These are phyloP conservation scores for Sphaerulina vaccinii DNA, from an alignment of 2,329 filamentous ascomycete species.

Conservation along the genomic window DNA sequence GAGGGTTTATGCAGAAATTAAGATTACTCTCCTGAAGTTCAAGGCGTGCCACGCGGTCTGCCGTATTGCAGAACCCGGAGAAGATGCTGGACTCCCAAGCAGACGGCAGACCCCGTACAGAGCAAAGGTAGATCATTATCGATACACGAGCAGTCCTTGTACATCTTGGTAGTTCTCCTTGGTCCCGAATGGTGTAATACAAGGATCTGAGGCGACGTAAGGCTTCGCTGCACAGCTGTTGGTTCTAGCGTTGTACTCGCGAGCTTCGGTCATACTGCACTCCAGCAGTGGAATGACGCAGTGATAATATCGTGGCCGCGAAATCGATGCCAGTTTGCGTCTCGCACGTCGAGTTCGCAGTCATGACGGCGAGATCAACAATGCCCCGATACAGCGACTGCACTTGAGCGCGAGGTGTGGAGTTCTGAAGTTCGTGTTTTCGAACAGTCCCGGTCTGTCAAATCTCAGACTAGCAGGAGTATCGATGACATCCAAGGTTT, in stretches of 20 bases:
- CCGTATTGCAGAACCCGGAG: constrained; percentile 1
- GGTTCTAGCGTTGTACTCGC: neutral
- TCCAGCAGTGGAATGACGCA: neutral
- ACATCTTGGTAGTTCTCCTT: neutral
- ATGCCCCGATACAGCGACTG: too few relatives aligned
- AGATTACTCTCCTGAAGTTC: constrained; percentile 16
- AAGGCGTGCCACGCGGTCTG: neutral
- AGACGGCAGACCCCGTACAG: neutral
- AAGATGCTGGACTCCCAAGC: too few relatives aligned
- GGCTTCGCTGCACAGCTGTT: neutral
- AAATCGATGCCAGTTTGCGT: too few relatives aligned
- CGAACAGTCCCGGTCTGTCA: constrained; percentile 13
- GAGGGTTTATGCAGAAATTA: constrained; percentile 2
- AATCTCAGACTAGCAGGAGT: constrained; percentile 10
- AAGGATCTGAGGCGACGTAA: neutral
- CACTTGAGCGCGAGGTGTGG: too few relatives aligned
- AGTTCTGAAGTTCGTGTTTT: constrained; percentile 5
- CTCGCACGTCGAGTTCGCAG: too few relatives aligned
- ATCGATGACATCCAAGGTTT: constrained; percentile 9
- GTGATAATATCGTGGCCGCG: too few relatives aligned
- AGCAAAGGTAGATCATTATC: neutral
- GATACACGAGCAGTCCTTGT: neutral
- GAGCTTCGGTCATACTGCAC: neutral
- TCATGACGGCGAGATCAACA: too few relatives aligned
- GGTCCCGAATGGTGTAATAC: neutral